Conservation (phyloP, 1,284 basidiomycete species). For the Apiotrichum brassicae region DNA sequence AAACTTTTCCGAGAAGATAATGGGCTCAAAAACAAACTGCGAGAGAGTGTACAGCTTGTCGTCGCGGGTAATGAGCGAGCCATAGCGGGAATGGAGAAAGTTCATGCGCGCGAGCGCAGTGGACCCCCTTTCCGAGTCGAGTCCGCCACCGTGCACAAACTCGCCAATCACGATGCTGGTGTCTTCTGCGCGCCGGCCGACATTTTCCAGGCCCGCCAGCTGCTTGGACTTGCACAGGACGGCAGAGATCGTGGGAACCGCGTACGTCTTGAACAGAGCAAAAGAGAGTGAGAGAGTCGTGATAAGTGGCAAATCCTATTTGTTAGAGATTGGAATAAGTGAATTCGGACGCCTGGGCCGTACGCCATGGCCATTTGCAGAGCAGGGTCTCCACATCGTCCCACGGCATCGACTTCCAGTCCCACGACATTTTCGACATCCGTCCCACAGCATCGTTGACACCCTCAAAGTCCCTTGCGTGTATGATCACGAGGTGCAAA, state of each 20-base stretch:
- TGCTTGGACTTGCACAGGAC: constrained; percentile 11
- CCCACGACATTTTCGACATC: no score
- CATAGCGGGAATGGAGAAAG: constrained; percentile 14
- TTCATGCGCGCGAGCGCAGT: constrained; percentile 16
- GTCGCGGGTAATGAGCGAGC: constrained; percentile 10
- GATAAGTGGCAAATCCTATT: constrained; percentile 13
- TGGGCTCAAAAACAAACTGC: constrained; percentile 14
- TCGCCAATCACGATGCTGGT: constrained; percentile 14
- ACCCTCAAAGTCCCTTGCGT: no score
- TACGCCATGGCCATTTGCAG: no score
- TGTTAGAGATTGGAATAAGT: not conserved
- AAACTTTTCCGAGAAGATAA: not conserved
- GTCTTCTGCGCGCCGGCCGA: constrained; percentile 14
- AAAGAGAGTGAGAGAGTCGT: constrained; percentile 7
- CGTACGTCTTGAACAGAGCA: constrained; percentile 17
- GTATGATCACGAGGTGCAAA: no score
- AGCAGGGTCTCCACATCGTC: no score
- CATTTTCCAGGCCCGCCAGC: constrained; percentile 2
- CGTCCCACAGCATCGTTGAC: no score
- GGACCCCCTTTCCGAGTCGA: constrained; percentile 11
- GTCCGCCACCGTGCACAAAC: constrained; percentile 6
- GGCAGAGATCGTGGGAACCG: constrained; percentile 9
- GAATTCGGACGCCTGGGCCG: no score
- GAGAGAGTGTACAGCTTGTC: constrained; percentile 16
- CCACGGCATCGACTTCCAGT: no score